A percentile compares a stretch with the other conserved stretches of the same genome.
phyloP scores from a whole-genome alignment of 257 asterid species.

The Rauvolfia tetraphylla region DNA sequence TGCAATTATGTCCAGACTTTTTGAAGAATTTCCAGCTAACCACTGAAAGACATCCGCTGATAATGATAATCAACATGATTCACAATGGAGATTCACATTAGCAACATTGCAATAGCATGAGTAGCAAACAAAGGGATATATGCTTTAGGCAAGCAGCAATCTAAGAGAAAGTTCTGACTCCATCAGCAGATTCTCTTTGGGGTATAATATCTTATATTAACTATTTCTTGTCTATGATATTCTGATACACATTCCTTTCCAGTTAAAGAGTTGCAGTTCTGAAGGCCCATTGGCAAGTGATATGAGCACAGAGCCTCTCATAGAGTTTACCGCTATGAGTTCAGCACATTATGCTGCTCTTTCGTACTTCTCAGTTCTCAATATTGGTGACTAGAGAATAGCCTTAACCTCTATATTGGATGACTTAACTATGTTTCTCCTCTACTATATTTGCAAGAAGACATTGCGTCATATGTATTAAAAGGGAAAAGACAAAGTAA shows the following conservation, averaged over 20 bases:
- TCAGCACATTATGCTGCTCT: not conserved
- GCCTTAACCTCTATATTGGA: not conserved
- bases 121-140: not conserved
- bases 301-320: not conserved
- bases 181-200: not conserved
- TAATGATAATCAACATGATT: slow-evolving; percentile 12
- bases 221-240: not conserved
- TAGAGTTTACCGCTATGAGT: not conserved
- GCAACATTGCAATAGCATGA: not conserved
- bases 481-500: too few relatives aligned
- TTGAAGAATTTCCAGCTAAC: slow-evolving; percentile 82
- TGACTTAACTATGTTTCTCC: not conserved
- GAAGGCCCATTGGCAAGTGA: not conserved
- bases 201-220: not conserved
- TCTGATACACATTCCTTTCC: not conserved
- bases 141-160: not conserved
- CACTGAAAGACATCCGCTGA: slow-evolving; percentile 83
- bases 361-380: not conserved
- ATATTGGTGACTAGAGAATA: not conserved
- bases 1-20: slow-evolving; percentile 70
- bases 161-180: not conserved
- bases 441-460: too few relatives aligned
- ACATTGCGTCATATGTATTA: too few relatives aligned
- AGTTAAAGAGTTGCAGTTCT: not conserved
- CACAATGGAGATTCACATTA: not conserved